These are phyloP conservation scores for Rhodocollybia butyracea DNA, from an alignment of 768 basidiomycete genomes.

Conservation along the genomic window DNA sequence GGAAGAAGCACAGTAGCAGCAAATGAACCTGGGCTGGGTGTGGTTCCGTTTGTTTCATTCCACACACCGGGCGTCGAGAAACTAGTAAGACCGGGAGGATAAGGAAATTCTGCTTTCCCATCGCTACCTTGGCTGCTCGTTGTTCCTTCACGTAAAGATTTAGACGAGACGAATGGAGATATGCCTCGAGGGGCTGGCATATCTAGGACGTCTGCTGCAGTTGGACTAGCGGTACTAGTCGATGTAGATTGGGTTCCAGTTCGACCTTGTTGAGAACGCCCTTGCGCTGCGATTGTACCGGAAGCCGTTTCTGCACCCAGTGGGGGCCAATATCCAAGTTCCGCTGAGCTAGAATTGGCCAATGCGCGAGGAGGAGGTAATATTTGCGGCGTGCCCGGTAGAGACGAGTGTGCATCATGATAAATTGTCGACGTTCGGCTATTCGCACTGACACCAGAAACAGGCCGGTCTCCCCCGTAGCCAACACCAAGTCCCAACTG, in stretches of 20 bases:
- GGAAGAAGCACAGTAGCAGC: slow-evolving; percentile 9
- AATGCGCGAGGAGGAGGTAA: slow-evolving; percentile 43
- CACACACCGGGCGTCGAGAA: neutral
- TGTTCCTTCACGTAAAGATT: slow-evolving; percentile 33
- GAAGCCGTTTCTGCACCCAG: slow-evolving; percentile 1
- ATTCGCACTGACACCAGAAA: slow-evolving; percentile 52
- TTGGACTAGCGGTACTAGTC: slow-evolving; percentile 1
- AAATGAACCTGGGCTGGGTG: slow-evolving; percentile 7
- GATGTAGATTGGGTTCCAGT: slow-evolving; percentile 7
- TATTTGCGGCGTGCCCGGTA: slow-evolving; percentile 37
- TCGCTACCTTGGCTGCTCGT: slow-evolving; percentile 25
- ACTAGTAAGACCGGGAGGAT: slow-evolving; percentile 7
- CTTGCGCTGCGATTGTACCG: slow-evolving; percentile 4
- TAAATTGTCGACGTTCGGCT: slow-evolving; percentile 50
- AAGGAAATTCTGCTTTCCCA: slow-evolving; percentile 1
- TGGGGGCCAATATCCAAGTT: slow-evolving; percentile 7
- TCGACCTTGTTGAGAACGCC: neutral
- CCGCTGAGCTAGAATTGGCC: slow-evolving; percentile 35
- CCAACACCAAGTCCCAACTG: slow-evolving; percentile 33
- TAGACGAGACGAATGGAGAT: slow-evolving; percentile 43
- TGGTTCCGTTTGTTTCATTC: slow-evolving; percentile 5
- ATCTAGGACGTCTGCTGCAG: slow-evolving; percentile 46
- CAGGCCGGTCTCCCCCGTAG: slow-evolving; percentile 45
- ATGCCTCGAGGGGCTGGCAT: slow-evolving; percentile 56
- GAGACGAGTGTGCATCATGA: slow-evolving; percentile 58